Evolutionary conservation across 257 asterid genomes (phyloP).

Genomic region (Cordia subcordata): DNA sequence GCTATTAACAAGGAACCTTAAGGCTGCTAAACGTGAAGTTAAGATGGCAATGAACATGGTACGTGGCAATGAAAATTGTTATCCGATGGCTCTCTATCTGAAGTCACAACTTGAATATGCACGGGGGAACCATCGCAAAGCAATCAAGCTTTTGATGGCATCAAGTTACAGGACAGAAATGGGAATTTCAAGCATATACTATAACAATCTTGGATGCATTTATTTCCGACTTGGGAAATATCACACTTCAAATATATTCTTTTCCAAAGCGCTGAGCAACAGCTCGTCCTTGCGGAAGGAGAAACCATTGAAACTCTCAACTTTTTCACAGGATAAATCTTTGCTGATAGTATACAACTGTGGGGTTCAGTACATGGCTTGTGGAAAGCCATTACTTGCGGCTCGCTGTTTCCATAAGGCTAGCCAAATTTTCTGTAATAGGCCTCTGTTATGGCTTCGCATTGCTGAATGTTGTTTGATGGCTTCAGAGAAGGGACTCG

Average conservation of each 20-base stretch:
- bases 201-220: constrained; percentile 88
- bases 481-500: constrained; percentile 72
- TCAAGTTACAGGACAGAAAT: constrained; percentile 47
- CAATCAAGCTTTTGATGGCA: constrained; percentile 80
- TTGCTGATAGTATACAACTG: constrained; percentile 62
- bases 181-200: constrained; percentile 66
- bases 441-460: constrained; percentile 82
- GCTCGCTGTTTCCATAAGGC: constrained; percentile 67
- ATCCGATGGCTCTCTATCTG: constrained; percentile 68
- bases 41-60: constrained; percentile 87
- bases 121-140: constrained; percentile 72
- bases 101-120: constrained; percentile 94
- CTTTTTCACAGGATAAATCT: constrained; percentile 66
- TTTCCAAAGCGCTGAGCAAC: constrained; percentile 64
- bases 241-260: constrained; percentile 62
- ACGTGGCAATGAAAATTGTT: constrained; percentile 56
- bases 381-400: constrained; percentile 82
- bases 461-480: constrained; percentile 85
- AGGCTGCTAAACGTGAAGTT: constrained; percentile 91
- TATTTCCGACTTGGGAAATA: constrained; percentile 67
- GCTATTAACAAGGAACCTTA: constrained; percentile 68
- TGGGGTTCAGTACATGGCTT: constrained; percentile 65
- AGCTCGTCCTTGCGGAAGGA: constrained; percentile 51
- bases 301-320: constrained; percentile 52
- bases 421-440: constrained; percentile 45